Evolutionary conservation across 805 yeast species (phyloP).

Genomic region (Yarrowia divulgata): DNA sequence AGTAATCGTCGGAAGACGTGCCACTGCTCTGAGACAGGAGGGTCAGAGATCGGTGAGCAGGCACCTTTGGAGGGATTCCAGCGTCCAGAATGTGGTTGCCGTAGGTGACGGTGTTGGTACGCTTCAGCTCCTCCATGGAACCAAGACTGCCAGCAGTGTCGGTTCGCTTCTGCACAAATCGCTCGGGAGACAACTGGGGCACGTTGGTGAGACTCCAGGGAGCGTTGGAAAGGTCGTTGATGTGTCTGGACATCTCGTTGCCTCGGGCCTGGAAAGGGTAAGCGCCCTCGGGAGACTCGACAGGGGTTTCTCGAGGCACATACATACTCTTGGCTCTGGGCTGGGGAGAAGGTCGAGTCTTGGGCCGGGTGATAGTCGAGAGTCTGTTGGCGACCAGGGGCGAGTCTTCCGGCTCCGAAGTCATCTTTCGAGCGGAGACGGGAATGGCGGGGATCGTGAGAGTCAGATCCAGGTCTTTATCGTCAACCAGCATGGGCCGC

Average conservation of each 20-base stretch:
- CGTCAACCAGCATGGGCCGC: background rate
- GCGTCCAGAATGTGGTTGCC: slow-evolving; percentile 41
- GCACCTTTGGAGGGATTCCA: slow-evolving; percentile 47
- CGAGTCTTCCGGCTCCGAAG: slow-evolving; percentile 28
- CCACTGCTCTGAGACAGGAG: slow-evolving; percentile 27
- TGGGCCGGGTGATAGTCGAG: slow-evolving; percentile 12
- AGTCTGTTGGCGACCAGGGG: slow-evolving; percentile 32
- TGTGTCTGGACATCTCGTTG: slow-evolving; percentile 20
- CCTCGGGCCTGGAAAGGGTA: slow-evolving; percentile 27
- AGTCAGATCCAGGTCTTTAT: slow-evolving; percentile 5
- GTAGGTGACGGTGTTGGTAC: slow-evolving; percentile 24
- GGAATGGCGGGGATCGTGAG: slow-evolving; percentile 29
- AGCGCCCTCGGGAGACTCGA: background rate
- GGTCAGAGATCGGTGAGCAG: slow-evolving; percentile 42
- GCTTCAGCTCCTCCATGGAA: slow-evolving; percentile 17
- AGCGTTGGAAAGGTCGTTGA: slow-evolving; percentile 10
- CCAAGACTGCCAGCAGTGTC: slow-evolving; percentile 28
- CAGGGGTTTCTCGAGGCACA: slow-evolving; percentile 9
- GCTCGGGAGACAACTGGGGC: slow-evolving; percentile 20
- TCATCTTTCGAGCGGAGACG: slow-evolving; percentile 23
- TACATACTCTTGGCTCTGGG: slow-evolving; percentile 37
- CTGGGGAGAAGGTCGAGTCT: background rate
- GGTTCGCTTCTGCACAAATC: slow-evolving; percentile 3
- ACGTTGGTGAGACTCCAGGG: slow-evolving; percentile 15
- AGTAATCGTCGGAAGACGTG: slow-evolving; percentile 21